A percentile compares a stretch with the other conserved stretches of the same genome.
These are phyloP conservation scores for Xylogone sp. DNA, from an alignment of 2,329 filamentous ascomycete species.

Conservation along the genomic window DNA sequence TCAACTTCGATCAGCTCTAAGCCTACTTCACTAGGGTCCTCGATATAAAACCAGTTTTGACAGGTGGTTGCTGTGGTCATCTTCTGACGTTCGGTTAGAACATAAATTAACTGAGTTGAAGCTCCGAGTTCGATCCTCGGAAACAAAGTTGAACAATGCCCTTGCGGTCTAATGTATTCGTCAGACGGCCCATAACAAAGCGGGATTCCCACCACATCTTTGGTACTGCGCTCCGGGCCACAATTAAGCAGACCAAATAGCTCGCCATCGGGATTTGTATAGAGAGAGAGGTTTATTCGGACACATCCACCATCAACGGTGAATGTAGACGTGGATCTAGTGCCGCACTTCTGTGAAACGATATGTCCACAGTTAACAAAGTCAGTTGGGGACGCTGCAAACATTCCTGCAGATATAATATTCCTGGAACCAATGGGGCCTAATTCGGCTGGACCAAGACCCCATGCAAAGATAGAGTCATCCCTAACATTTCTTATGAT, in stretches of 20 bases:
- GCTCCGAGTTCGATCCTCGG: background rate
- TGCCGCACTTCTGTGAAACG: background rate
- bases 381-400: constrained; percentile 2
- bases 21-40: constrained; percentile 1
- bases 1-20: constrained; percentile 3
- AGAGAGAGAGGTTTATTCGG: background rate
- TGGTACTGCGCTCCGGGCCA: constrained; percentile 2
- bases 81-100: constrained; percentile 1
- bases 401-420: constrained; percentile 2
- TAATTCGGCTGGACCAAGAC: background rate
- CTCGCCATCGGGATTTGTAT: background rate
- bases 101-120: background rate
- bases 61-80: background rate
- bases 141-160: background rate
- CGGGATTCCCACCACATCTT: constrained; percentile 3
- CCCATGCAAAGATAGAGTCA: constrained; percentile 8
- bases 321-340: background rate
- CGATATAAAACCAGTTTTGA: constrained; percentile 7
- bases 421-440: background rate
- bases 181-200: background rate
- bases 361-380: constrained; percentile 6
- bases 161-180: constrained; percentile 7
- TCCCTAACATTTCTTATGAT: constrained; percentile 17
- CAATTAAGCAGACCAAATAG: constrained; percentile 5
- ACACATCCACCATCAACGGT: constrained; percentile 4